phyloP scores from a whole-genome alignment of 306 rosid species.

The Fragaria vesca region DNA sequence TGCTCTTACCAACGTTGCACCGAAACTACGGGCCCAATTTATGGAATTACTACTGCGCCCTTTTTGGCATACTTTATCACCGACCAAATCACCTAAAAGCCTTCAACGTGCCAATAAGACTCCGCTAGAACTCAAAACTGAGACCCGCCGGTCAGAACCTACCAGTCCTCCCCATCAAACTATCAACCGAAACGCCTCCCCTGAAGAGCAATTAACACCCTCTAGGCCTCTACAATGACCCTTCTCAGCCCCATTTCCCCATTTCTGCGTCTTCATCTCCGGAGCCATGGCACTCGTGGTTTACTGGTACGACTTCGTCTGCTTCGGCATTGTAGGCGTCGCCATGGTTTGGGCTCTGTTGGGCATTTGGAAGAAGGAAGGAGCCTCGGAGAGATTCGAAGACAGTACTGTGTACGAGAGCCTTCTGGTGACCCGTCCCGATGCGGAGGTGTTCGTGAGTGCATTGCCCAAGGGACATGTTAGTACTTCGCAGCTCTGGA shows the following conservation, averaged over 20 bases:
- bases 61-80: too few relatives aligned
- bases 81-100: background rate
- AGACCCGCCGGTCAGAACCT: conserved; percentile 60
- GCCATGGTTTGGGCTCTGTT: conserved; percentile 43
- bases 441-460: conserved; percentile 28
- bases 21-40: too few relatives aligned
- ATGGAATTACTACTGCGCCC: too few relatives aligned
- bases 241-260: background rate
- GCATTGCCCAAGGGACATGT: conserved; percentile 43
- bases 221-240: background rate
- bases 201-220: background rate
- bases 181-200: conserved; percentile 20
- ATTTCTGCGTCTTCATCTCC: conserved; percentile 7
- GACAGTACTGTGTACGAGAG: conserved; percentile 39
- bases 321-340: conserved; percentile 51
- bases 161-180: conserved; percentile 31
- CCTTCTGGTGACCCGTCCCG: conserved; percentile 43
- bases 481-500: conserved; percentile 52
- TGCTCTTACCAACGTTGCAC: too few relatives aligned
- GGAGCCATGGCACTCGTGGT: conserved; percentile 45
- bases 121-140: background rate
- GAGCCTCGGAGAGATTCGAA: conserved; percentile 26
- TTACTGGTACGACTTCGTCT: conserved; percentile 73
- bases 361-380: conserved; percentile 53
- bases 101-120: background rate